phyloP scores from a whole-genome alignment of 140 eudicot species.

The Oenanthe javanica region DNA sequence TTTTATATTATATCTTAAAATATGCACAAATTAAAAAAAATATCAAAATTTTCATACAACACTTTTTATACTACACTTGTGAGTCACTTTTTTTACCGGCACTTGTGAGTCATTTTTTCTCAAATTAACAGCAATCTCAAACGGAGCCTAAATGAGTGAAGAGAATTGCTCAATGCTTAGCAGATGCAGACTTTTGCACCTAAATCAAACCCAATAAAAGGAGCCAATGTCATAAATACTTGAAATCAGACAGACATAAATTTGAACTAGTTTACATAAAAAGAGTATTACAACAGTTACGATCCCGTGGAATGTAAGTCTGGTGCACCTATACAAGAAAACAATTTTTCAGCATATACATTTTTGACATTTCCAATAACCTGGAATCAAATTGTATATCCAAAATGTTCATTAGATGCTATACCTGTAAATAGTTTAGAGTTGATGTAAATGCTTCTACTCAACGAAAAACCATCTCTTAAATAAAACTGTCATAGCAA shows the following conservation, averaged over 20 bases:
- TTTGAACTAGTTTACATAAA: background rate
- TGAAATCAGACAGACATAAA: background rate
- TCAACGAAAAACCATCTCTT: too few relatives aligned
- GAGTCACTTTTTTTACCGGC: too few relatives aligned
- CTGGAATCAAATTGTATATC: constrained; percentile 6
- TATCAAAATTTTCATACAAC: too few relatives aligned
- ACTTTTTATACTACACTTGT: too few relatives aligned
- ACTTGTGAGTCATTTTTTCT: too few relatives aligned
- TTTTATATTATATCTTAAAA: too few relatives aligned
- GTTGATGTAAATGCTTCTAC: background rate
- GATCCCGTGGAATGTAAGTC: background rate
- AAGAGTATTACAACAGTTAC: background rate
- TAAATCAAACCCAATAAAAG: background rate
- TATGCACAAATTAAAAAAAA: too few relatives aligned
- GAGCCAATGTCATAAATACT: background rate
- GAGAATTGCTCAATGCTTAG: background rate
- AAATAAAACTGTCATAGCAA: background rate
- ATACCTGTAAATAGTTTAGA: background rate
- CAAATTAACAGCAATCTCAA: too few relatives aligned
- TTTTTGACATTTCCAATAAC: background rate
- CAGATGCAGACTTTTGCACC: background rate
- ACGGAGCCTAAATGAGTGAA: too few relatives aligned
- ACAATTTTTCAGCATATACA: background rate
- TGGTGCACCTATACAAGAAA: background rate
- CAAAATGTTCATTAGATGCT: background rate